Percentiles rank a stretch among this genome's conserved stretches.
phyloP scores from a whole-genome alignment of 306 rosid species.

The Clitoria ternatea region DNA sequence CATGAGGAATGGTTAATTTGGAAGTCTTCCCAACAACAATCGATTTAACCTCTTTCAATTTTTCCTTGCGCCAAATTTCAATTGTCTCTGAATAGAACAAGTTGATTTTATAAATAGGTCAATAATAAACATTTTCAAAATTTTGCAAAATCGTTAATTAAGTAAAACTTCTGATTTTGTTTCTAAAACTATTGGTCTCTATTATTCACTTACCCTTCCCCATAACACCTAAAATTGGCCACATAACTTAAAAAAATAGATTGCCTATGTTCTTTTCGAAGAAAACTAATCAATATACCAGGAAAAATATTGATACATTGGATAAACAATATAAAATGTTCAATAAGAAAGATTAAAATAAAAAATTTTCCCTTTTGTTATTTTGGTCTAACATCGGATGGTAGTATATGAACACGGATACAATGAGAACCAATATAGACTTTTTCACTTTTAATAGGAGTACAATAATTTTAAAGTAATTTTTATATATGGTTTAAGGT shows the following conservation, averaged over 20 bases:
- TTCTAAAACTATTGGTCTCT: neutral
- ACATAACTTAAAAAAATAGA: neutral
- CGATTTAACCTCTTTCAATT: slow-evolving; percentile 52
- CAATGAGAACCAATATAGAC: neutral
- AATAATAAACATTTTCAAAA: slow-evolving; percentile 1
- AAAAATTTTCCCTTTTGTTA: neutral
- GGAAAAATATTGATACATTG: neutral
- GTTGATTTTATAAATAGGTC: neutral
- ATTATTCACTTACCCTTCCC: neutral
- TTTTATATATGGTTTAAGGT: too few relatives aligned
- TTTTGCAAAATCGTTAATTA: neutral
- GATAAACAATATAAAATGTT: neutral
- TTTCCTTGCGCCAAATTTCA: slow-evolving; percentile 83
- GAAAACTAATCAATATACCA: neutral
- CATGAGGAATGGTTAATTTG: slow-evolving; percentile 43
- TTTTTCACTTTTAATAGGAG: neutral
- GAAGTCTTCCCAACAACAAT: slow-evolving; percentile 20
- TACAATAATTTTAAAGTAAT: neutral
- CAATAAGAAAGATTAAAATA: neutral
- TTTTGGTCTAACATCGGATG: neutral
- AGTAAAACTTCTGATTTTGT: neutral
- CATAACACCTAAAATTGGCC: too few relatives aligned
- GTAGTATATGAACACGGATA: neutral
- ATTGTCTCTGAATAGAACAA: slow-evolving; percentile 52
- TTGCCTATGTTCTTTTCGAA: neutral